Percentiles rank a stretch among this genome's conserved stretches.
Evolutionary conservation across 2,329 filamentous ascomycete species (phyloP).

Genomic region (Juglanconis sp.): DNA sequence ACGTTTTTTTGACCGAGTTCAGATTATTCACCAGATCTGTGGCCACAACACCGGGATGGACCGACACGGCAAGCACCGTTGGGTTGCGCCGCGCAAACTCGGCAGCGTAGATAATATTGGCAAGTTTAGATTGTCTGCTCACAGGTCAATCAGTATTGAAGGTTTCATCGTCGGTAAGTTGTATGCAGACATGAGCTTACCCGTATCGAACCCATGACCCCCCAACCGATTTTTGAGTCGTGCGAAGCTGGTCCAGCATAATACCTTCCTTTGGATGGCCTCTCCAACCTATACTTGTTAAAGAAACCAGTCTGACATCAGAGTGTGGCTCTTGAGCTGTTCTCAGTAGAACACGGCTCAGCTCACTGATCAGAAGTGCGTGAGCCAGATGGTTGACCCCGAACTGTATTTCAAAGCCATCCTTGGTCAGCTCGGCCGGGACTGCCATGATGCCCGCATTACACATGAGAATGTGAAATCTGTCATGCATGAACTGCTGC

Average conservation of each 20-base stretch:
- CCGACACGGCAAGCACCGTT: constrained; percentile 22
- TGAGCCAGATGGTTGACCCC: constrained; percentile 39
- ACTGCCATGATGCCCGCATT: constrained; percentile 31
- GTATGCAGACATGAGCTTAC: constrained; percentile 13
- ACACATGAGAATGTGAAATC: constrained; percentile 33
- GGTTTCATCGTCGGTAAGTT: neutral
- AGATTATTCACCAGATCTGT: constrained; percentile 25
- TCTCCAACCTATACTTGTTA: constrained; percentile 24
- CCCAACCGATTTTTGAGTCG: constrained; percentile 20
- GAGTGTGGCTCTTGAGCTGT: constrained; percentile 21
- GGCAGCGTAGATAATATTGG: constrained; percentile 26
- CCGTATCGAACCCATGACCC: constrained; percentile 25
- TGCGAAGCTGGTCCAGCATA: constrained; percentile 24
- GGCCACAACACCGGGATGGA: constrained; percentile 27
- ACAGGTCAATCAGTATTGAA: constrained; percentile 13
- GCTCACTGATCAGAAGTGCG: constrained; percentile 35
- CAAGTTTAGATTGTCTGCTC: constrained; percentile 35
- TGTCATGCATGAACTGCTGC: constrained; percentile 5
- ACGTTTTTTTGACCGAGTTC: constrained; percentile 9
- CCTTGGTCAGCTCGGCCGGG: constrained; percentile 31
- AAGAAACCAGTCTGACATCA: constrained; percentile 26
- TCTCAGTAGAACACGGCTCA: constrained; percentile 26
- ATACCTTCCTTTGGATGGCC: constrained; percentile 22
- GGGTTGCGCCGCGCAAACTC: constrained; percentile 26
- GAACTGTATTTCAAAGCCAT: constrained; percentile 36